Percentiles rank a stretch among this genome's conserved stretches.
Conservation (phyloP, 768 basidiomycete species). For the Cubamyces lactineus region DNA sequence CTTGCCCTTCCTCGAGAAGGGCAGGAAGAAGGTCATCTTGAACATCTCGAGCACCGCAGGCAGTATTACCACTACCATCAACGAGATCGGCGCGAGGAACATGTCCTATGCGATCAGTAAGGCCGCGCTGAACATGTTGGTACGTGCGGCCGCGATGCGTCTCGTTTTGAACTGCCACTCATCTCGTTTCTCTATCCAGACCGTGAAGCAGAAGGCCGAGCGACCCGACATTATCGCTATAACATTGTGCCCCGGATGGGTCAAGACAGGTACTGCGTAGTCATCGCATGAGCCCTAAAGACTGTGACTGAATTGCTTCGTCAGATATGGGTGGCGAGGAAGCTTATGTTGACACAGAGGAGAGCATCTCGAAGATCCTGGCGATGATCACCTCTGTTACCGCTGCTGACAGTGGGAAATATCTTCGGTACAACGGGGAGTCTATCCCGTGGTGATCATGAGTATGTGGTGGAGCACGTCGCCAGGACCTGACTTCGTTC, state of each 20-base stretch:
- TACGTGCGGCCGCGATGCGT: slow-evolving; percentile 18
- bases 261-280: slow-evolving; percentile 15
- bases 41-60: slow-evolving; percentile 39
- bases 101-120: slow-evolving; percentile 42
- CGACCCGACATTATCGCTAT: slow-evolving; percentile 38
- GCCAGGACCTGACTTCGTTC: too few species aligned
- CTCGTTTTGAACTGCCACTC: not conserved
- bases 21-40: slow-evolving; percentile 37
- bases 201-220: slow-evolving; percentile 29
- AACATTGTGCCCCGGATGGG: slow-evolving; percentile 43
- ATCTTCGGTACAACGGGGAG: too few species aligned
- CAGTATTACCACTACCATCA: slow-evolving; percentile 38
- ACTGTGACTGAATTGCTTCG: not conserved
- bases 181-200: not conserved
- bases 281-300: too few species aligned
- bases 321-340: not conserved
- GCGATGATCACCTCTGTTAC: too few species aligned
- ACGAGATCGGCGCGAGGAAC: slow-evolving; percentile 25
- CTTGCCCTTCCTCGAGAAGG: slow-evolving; percentile 37
- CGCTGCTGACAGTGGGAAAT: too few species aligned
- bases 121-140: slow-evolving; percentile 45
- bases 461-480: too few species aligned
- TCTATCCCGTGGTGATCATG: too few species aligned
- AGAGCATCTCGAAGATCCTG: not conserved
- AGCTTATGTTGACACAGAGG: slow-evolving; percentile 9